Evolutionary conservation across 225 moss, liverwort and hornwort genomes (phyloP).

Genomic region (Straminergon stramineum): DNA sequence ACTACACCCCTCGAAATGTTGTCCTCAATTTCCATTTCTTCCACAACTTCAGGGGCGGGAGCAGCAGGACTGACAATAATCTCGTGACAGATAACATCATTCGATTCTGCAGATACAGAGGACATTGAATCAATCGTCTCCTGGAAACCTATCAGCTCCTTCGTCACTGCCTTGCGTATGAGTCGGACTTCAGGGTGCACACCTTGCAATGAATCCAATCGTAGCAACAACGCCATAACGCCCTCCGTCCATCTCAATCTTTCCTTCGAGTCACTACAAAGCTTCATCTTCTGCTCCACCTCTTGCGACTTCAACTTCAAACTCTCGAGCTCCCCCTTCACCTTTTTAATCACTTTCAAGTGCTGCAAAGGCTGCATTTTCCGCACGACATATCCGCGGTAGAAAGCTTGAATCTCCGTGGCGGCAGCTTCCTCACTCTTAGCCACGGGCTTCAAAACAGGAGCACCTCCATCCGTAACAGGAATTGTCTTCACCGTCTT

Average conservation of each 20-base stretch:
- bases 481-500: slow-evolving; percentile 18
- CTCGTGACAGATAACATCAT: neutral
- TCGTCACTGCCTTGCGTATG: slow-evolving; percentile 18
- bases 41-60: neutral
- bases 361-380: slow-evolving; percentile 18
- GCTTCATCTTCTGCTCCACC: slow-evolving; percentile 2
- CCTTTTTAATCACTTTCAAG: slow-evolving; percentile 4
- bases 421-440: slow-evolving; percentile 10
- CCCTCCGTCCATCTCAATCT: slow-evolving; percentile 26
- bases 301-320: slow-evolving; percentile 5
- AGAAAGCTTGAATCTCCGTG: slow-evolving; percentile 29
- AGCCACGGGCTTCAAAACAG: neutral
- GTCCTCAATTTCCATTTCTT: neutral
- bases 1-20: neutral
- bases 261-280: slow-evolving; percentile 11
- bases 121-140: slow-evolving; percentile 16
- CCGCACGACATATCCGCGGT: slow-evolving; percentile 18
- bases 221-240: slow-evolving; percentile 26
- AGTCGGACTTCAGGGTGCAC: slow-evolving; percentile 24
- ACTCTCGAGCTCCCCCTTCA: slow-evolving; percentile 12
- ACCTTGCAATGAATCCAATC: slow-evolving; percentile 38
- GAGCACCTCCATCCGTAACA: slow-evolving; percentile 17
- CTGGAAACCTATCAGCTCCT: slow-evolving; percentile 21
- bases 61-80: neutral
- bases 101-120: neutral